These are phyloP conservation scores for Penicillium sp. DNA, from an alignment of 2,329 filamentous ascomycete species.

Conservation along the genomic window DNA sequence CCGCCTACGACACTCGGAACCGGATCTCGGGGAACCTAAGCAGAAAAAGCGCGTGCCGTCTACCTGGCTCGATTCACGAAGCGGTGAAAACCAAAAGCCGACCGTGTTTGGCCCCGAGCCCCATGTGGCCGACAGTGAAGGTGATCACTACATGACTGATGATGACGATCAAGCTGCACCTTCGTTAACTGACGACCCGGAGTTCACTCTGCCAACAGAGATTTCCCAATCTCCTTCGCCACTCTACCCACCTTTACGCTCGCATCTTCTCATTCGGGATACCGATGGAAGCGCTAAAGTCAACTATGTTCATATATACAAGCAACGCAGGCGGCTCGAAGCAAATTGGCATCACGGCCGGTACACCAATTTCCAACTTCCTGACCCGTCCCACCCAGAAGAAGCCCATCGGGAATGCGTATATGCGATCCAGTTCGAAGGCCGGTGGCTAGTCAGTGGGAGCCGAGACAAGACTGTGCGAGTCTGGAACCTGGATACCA, in stretches of 20 bases:
- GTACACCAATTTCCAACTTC: constrained; percentile 83
- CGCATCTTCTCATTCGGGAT: constrained; percentile 33
- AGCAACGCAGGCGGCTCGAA: constrained; percentile 78
- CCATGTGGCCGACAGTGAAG: constrained; percentile 33
- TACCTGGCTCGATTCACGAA: constrained; percentile 43
- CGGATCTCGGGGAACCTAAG: constrained; percentile 49
- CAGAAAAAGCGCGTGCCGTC: constrained; percentile 53
- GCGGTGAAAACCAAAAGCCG: constrained; percentile 11
- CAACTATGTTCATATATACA: constrained; percentile 93
- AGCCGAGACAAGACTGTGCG: constrained; percentile 85
- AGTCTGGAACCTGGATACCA: constrained; percentile 84
- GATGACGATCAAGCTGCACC: constrained; percentile 25
- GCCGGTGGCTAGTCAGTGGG: constrained; percentile 84
- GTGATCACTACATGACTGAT: constrained; percentile 47
- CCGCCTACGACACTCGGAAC: constrained; percentile 47
- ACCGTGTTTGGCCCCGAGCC: not conserved
- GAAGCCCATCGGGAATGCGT: constrained; percentile 92
- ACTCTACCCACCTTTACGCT: constrained; percentile 24
- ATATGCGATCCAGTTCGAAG: constrained; percentile 87
- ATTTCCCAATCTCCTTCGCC: constrained; percentile 10
- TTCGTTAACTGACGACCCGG: constrained; percentile 15
- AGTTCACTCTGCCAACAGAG: constrained; percentile 8
- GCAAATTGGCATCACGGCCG: constrained; percentile 85
- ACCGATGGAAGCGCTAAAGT: constrained; percentile 52
- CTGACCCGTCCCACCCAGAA: constrained; percentile 72